Evolutionary conservation across 2,329 filamentous ascomycete species (phyloP), one percentile per base, ranked within the genome.

Genomic region (Mariannaea elegans): DNA sequence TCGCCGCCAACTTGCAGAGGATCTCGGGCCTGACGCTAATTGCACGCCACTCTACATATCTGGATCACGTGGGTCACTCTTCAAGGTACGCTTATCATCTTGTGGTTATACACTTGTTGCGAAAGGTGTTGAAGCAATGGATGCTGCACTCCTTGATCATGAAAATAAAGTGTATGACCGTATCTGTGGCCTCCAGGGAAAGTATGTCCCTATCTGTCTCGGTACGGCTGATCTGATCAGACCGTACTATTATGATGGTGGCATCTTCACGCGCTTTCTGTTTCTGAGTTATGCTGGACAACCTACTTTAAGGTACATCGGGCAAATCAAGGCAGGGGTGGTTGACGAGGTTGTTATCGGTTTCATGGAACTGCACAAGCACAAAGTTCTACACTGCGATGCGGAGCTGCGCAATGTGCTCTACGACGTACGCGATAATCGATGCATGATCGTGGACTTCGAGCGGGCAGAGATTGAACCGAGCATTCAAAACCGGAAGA

Each of bases 71-170:
- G n/a, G n/a, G n/a, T n/a, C n/a, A n/a, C n/a, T n/a, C n/a, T n/a
- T n/a, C n/a, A n/a, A n/a, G n/a, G n/a, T 31, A 6, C 59, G 73
- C 7, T 63, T 80, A 1, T 70, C 71, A 2, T 69, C 70, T 2
- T 53, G 74, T 31, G 72, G 76, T 41, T 80, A 80, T 46, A 78
- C 73, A 39, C 65, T 79, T 18, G 70, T 80, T 2, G 75, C 76
- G 13, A 80, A 80, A 63, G 77, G 75, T 4, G 66, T 79, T 13
- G 70, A 78, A 63, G 34, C 19, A 0, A 9, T 50, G 5, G 47
- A 75, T 46, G 24, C 56, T 1, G 18, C 3, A 5, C 48, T 50
- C 27, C 62, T 79, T 3, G 63, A 54, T 16, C 59, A 76, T 47
- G 70, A 79, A 52, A 65, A 71, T 7, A 23, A 69, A 7, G 59